These are phyloP conservation scores for Penicillium sp. DNA, from an alignment of 2,329 filamentous ascomycete genomes.

Conservation along the genomic window DNA sequence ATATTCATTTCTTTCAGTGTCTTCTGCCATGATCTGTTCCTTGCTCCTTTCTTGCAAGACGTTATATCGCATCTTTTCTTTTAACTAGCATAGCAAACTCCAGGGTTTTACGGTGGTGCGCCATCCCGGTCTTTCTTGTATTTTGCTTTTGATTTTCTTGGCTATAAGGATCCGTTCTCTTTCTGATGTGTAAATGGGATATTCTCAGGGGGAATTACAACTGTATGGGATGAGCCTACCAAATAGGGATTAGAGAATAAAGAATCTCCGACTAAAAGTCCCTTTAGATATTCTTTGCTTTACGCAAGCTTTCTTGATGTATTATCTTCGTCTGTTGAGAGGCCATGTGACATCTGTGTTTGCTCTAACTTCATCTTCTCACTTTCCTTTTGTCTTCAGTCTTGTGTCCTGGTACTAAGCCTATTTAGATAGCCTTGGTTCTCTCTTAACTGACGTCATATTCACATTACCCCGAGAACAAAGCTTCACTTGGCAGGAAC, in stretches of 20 bases:
- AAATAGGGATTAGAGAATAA: neutral
- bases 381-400: no score
- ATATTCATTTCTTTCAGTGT: conserved; percentile 19
- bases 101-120: conserved; percentile 22
- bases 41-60: conserved; percentile 2
- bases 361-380: no score
- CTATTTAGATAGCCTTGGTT: no score
- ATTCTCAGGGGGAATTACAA: neutral
- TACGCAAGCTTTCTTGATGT: no score
- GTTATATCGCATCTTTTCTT: conserved; percentile 24
- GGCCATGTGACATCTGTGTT: no score
- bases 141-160: conserved; percentile 10
- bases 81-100: conserved; percentile 40
- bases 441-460: no score
- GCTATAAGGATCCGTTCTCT: neutral
- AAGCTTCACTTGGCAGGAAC: no score
- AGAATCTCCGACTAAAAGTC: neutral
- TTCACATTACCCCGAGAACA: no score
- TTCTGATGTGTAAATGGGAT: conserved; percentile 2
- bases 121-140: conserved; percentile 19
- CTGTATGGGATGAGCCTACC: conserved; percentile 1
- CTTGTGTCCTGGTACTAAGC: no score
- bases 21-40: conserved; percentile 10
- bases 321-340: no score
- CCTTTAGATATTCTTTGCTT: no score